phyloP scores from a whole-genome alignment of 202 grass and related monocot species.

The Zoysia matrella region DNA sequence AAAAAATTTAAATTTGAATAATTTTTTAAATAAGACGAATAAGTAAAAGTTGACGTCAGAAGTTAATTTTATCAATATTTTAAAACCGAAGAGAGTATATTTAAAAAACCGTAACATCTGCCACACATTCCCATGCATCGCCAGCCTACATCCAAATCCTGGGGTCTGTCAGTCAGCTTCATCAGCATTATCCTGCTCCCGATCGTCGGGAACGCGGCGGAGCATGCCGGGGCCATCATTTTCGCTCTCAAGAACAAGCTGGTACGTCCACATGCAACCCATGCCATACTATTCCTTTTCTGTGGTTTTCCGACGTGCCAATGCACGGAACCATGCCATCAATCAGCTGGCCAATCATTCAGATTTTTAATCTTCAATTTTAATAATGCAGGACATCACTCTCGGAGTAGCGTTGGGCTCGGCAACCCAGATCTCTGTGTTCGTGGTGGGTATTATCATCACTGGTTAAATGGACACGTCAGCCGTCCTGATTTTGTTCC shows the following conservation, averaged over 20 bases:
- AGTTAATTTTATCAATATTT: no score
- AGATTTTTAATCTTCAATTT: not conserved
- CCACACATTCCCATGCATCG: no score
- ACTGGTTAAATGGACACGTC: not conserved
- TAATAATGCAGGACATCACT: conserved; percentile 78
- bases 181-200: conserved; percentile 95
- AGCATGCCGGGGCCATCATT: conserved; percentile 92
- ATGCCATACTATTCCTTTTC: not conserved
- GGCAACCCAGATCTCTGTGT: conserved; percentile 96
- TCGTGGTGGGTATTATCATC: conserved; percentile 69
- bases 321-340: conserved; percentile 1
- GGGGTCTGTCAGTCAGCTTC: conserved; percentile 86
- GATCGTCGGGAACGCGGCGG: conserved; percentile 94
- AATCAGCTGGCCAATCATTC: not conserved
- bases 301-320: not conserved
- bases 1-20: no score
- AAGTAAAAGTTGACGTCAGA: no score
- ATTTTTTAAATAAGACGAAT: no score
- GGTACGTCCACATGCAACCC: conserved; percentile 26
- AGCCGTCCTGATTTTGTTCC: conserved; percentile 12
- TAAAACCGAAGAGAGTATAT: no score
- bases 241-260: conserved; percentile 93
- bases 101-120: no score
- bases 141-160: conserved; percentile 69
- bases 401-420: conserved; percentile 92